Evolutionary conservation across 2,329 filamentous ascomycete species (phyloP).

Genomic region (Xylaria sp.): DNA sequence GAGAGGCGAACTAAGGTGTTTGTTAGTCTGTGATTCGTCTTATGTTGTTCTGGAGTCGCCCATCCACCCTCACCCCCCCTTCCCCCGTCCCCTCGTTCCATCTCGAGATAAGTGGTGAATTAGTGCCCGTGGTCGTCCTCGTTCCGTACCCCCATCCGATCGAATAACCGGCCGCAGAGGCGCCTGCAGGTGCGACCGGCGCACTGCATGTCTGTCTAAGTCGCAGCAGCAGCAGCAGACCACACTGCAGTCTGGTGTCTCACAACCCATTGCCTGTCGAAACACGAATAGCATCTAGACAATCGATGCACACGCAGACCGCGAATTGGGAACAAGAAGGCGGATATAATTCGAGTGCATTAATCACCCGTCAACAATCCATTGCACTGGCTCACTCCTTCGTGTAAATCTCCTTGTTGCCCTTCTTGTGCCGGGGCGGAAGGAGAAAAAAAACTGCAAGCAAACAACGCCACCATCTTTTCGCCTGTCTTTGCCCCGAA

Average conservation of each 20-base stretch:
- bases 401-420: conserved; percentile 9
- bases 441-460: not conserved
- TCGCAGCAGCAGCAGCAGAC: conserved; percentile 31
- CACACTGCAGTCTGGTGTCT: conserved; percentile 26
- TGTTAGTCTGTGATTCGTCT: conserved; percentile 26
- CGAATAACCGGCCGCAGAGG: conserved; percentile 46
- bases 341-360: conserved; percentile 28
- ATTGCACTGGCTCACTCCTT: conserved; percentile 19
- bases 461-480: conserved; percentile 4
- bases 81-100: conserved; percentile 26
- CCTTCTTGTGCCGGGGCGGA: not conserved
- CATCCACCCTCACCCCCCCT: conserved; percentile 6
- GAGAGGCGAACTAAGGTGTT: conserved; percentile 23
- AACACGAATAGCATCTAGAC: conserved; percentile 26
- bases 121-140: conserved; percentile 33
- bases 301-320: conserved; percentile 23
- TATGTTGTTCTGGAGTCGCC: conserved; percentile 35
- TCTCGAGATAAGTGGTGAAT: conserved; percentile 24
- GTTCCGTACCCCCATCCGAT: conserved; percentile 45
- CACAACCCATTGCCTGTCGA: conserved; percentile 28
- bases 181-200: conserved; percentile 45
- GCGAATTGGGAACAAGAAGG: conserved; percentile 16
- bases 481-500: conserved; percentile 39
- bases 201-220: conserved; percentile 47
- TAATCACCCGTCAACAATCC: conserved; percentile 20